Evolutionary conservation across 2,329 filamentous ascomycete species (phyloP), one percentile per base, ranked within the genome.

Genomic region (Lasiodiplodia hormozganensis): DNA sequence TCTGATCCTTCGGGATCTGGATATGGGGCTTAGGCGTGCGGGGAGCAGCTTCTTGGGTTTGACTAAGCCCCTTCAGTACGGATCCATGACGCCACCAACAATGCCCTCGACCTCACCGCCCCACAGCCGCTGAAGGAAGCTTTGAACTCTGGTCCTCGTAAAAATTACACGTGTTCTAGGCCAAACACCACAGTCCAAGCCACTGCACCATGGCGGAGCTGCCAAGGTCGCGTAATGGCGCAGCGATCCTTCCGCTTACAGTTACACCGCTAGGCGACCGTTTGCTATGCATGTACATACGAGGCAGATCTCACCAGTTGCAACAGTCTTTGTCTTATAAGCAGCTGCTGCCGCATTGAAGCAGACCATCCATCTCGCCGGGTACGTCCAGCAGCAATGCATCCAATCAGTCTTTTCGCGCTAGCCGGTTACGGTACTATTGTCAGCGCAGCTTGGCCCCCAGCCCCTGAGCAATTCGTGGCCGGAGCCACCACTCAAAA

Each of bases 261-360:
- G 28, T 28, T 28, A 28, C 38, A 43, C 8, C 36, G 78, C 76
- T 43, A 43, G 12, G 14, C 8, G 79, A 76, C 2, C 28, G 31
- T 34, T 34, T 34, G 31, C 8, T 8, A 34, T 34, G 31, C 5
- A 28, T 28, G 28, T 28, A 5, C 28, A 28, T 43, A 43, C 40
- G 40, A 43, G 40, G 82, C 75, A 2, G 38, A 43, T 0, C n/a
- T 6, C 2, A 34, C 8, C 31, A 34, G 31, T 31, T 7, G 31
- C 31, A 31, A 10, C 25, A 28, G 28, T 28, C 28, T 5, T 28
- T 16, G 40, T 16, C 40, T 43, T 43, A 43, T 43, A 43, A 43
- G 4, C 16, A n/a, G 40, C 14, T 2, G 40, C 40, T 8, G 6
- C 40, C 16, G 0, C 40, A n/a, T 43, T 16, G 16, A 43, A 16